Evolutionary conservation across 805 yeast genomes (phyloP).

Genomic region (Lachancea cidri): DNA sequence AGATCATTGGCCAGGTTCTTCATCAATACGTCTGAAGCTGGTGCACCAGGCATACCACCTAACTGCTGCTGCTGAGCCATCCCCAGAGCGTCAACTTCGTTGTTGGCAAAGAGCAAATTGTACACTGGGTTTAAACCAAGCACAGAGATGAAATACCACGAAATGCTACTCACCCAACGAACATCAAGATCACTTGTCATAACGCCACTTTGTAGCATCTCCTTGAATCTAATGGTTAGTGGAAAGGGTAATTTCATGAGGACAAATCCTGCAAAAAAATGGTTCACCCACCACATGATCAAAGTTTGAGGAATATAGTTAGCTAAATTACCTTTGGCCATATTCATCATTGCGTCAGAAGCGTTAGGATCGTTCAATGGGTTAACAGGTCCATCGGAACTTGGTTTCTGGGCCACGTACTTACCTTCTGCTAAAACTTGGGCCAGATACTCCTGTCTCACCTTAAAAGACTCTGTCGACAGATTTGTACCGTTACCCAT

Average conservation of each 20-base stretch:
- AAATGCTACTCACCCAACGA: conserved; percentile 86
- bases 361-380: conserved; percentile 68
- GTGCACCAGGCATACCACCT: conserved; percentile 49
- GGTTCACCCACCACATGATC: conserved; percentile 94
- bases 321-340: conserved; percentile 77
- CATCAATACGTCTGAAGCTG: conserved; percentile 59
- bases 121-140: conserved; percentile 79
- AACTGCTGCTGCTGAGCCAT: conserved; percentile 21
- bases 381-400: conserved; percentile 41
- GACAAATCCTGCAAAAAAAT: conserved; percentile 86
- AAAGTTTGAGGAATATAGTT: conserved; percentile 87
- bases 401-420: conserved; percentile 45
- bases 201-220: conserved; percentile 87
- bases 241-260: conserved; percentile 90
- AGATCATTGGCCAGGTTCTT: conserved; percentile 68
- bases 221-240: conserved; percentile 79
- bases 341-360: conserved; percentile 65
- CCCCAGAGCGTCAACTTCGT: conserved; percentile 29
- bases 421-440: conserved; percentile 47
- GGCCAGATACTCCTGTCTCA: conserved; percentile 46
- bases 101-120: conserved; percentile 48
- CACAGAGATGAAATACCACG: conserved; percentile 91
- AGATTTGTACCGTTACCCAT: conserved; percentile 50
- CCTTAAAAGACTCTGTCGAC: conserved; percentile 46
- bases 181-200: conserved; percentile 81